Conservation (phyloP, 352 stramenopile species). For the Achlya hypogyna region DNA sequence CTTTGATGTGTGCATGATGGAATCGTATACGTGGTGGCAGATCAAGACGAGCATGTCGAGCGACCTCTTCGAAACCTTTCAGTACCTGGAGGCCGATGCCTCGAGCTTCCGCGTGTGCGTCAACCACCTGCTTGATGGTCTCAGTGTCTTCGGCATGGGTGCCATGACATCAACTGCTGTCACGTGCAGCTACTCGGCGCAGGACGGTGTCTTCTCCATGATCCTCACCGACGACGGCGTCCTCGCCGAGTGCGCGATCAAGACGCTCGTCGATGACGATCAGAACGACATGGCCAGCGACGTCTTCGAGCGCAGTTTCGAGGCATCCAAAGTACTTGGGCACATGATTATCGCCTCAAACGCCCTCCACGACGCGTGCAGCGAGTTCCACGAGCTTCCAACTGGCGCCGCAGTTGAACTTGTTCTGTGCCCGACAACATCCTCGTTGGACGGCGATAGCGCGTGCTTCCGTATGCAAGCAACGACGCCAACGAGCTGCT, state of each 20-base stretch:
- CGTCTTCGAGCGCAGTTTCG: conserved; percentile 73
- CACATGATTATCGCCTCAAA: conserved; percentile 79
- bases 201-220: conserved; percentile 22
- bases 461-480: conserved; percentile 53
- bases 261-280: conserved; percentile 63
- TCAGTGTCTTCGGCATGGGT: conserved; percentile 67
- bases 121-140: conserved; percentile 60
- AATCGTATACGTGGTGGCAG: background rate
- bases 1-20: background rate
- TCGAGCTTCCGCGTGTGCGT: conserved; percentile 69
- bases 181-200: conserved; percentile 53
- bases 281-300: conserved; percentile 53
- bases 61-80: conserved; percentile 71
- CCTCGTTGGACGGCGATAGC: background rate
- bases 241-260: conserved; percentile 78
- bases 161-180: conserved; percentile 64
- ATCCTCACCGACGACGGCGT: conserved; percentile 46
- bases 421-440: conserved; percentile 33
- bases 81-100: conserved; percentile 29
- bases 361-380: conserved; percentile 68
- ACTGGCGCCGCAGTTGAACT: conserved; percentile 72
- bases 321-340: conserved; percentile 57
- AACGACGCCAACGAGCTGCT: conserved; percentile 59
- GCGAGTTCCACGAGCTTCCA: conserved; percentile 75
- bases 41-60: conserved; percentile 70